Percentiles rank a stretch among this genome's conserved stretches.
Evolutionary conservation across 1,284 basidiomycete species (phyloP).

Genomic region (Ustilago nuda): DNA sequence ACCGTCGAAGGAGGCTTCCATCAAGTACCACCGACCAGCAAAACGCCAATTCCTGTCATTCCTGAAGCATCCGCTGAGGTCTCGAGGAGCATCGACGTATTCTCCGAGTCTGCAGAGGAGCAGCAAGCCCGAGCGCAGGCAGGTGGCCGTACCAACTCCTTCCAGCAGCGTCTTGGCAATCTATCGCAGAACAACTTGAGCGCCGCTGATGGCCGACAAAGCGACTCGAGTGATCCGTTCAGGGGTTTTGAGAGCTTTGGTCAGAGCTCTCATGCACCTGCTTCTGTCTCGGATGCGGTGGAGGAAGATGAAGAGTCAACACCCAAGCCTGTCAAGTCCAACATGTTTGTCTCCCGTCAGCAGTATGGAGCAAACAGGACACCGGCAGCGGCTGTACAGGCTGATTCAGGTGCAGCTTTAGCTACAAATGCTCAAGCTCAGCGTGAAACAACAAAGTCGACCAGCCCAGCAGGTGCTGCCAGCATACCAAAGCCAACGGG

Average conservation of each 20-base stretch:
- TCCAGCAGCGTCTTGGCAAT: conserved; percentile 40
- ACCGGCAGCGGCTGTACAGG: background rate
- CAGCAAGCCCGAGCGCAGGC: conserved; percentile 31
- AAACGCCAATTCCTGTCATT: conserved; percentile 34
- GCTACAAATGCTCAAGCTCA: background rate
- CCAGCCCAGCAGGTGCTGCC: background rate
- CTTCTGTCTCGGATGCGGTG: conserved; percentile 9
- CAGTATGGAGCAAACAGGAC: background rate
- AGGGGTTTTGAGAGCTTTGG: conserved; percentile 55
- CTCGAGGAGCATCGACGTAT: conserved; percentile 38
- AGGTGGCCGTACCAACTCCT: conserved; percentile 33
- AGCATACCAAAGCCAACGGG: background rate
- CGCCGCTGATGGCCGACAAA: conserved; percentile 29
- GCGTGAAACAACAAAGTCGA: background rate
- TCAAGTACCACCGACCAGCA: conserved; percentile 23
- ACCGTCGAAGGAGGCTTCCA: conserved; percentile 4
- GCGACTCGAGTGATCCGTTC: conserved; percentile 56
- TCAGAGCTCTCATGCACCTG: conserved; percentile 40
- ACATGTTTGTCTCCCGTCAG: conserved; percentile 27
- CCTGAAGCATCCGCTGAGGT: conserved; percentile 47
- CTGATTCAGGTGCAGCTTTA: background rate
- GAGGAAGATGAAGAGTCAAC: conserved; percentile 27
- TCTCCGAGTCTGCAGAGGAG: conserved; percentile 41
- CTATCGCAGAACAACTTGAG: conserved; percentile 24
- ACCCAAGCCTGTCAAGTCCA: conserved; percentile 32